Evolutionary conservation across 345 rosid species (phyloP).

Genomic region (Turnera subulata): DNA sequence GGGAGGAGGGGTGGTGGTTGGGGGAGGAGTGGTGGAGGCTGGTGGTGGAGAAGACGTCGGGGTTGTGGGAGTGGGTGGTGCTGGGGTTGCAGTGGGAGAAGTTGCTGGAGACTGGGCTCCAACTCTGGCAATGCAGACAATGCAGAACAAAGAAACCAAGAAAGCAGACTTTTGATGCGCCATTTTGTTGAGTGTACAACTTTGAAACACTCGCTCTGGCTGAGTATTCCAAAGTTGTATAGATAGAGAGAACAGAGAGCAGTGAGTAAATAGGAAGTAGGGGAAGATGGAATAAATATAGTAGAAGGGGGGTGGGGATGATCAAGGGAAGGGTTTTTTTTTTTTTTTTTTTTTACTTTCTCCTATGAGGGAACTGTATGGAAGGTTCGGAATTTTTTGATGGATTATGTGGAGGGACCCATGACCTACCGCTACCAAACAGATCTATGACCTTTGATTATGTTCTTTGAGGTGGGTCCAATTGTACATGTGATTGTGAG

Average conservation of each 20-base stretch:
- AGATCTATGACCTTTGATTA: conserved; percentile 12
- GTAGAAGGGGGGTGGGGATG: too few species aligned
- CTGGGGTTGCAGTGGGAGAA: conserved; percentile 12
- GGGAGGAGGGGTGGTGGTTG: conserved; percentile 45
- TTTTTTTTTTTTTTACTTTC: background rate
- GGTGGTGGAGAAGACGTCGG: conserved; percentile 17
- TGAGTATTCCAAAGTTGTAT: background rate
- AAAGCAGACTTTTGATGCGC: background rate
- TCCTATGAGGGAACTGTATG: background rate
- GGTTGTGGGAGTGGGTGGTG: conserved; percentile 9
- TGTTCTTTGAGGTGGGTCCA: background rate
- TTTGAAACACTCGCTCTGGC: background rate
- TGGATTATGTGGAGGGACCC: conserved; percentile 2
- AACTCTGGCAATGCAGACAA: conserved; percentile 10
- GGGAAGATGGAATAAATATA: conserved; percentile 9
- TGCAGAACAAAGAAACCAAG: conserved; percentile 17
- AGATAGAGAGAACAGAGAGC: background rate
- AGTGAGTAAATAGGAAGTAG: background rate
- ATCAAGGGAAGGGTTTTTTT: too few species aligned
- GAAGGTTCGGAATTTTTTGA: conserved; percentile 4
- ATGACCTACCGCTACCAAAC: conserved; percentile 7
- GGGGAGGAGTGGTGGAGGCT: conserved; percentile 18
- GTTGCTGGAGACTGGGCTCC: conserved; percentile 12
- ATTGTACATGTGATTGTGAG: background rate
- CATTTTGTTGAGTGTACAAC: conserved; percentile 1